These are phyloP conservation scores for Ruellia speciosa DNA, from an alignment of 305 asterid genomes.

Conservation along the genomic window DNA sequence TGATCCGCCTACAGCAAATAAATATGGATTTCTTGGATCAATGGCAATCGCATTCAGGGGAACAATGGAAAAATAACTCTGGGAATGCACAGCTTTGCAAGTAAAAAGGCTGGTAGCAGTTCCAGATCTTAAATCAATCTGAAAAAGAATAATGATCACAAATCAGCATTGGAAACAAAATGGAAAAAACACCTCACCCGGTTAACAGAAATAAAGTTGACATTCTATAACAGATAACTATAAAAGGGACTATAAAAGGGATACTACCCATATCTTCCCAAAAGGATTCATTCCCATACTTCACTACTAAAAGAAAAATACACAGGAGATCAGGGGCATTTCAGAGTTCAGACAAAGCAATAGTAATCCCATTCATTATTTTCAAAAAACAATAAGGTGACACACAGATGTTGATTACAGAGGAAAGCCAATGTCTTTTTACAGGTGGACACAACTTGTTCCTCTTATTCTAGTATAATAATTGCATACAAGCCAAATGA, in stretches of 20 bases:
- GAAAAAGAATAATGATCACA: slow-evolving; percentile 24
- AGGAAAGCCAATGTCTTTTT: neutral
- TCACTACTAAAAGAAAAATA: no score
- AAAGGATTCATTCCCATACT: no score
- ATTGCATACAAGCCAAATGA: neutral
- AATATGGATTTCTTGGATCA: slow-evolving; percentile 80
- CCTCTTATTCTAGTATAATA: neutral
- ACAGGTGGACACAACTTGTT: neutral
- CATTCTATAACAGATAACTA: no score
- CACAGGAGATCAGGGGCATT: no score
- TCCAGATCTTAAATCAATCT: slow-evolving; percentile 86
- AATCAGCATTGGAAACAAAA: neutral
- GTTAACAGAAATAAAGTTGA: no score
- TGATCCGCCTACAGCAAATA: slow-evolving; percentile 81
- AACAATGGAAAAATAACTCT: slow-evolving; percentile 29
- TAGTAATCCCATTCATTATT: no score
- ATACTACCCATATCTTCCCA: no score
- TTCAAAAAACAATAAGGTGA: no score
- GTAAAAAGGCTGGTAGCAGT: slow-evolving; percentile 58
- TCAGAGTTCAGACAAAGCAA: no score
- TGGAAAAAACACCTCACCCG: no score
- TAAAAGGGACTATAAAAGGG: no score
- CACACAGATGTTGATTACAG: no score
- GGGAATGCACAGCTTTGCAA: slow-evolving; percentile 42
- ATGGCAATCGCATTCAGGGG: slow-evolving; percentile 68